Percentiles rank a stretch among this genome's conserved stretches.
Evolutionary conservation across 2,329 filamentous ascomycete species (phyloP).

Genomic region (Colletotrichum destructivum): DNA sequence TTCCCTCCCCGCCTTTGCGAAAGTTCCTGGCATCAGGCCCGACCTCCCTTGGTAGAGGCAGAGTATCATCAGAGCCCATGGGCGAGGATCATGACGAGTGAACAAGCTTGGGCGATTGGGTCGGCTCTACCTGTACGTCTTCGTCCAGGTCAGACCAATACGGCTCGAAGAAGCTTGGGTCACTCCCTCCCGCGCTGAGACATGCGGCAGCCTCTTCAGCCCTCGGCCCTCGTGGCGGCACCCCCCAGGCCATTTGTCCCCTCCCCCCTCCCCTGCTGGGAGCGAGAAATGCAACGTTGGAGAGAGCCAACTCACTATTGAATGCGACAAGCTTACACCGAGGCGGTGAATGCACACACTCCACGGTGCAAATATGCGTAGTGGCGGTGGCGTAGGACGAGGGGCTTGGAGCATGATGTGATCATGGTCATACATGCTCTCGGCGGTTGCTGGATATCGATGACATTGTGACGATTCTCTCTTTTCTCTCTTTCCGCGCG

Average conservation of each 20-base stretch:
- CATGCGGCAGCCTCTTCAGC: conserved; percentile 39
- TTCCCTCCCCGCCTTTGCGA: background rate
- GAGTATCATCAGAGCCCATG: background rate
- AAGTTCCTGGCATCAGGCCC: conserved; percentile 1
- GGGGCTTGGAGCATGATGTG: background rate
- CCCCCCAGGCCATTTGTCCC: background rate
- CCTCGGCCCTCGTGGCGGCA: conserved; percentile 31
- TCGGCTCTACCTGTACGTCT: conserved; percentile 2
- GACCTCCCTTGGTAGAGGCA: background rate
- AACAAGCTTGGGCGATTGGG: conserved; percentile 10
- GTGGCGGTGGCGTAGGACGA: conserved; percentile 14
- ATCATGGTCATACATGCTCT: too few species aligned
- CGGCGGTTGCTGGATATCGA: background rate
- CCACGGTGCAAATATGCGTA: background rate
- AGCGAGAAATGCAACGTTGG: conserved; percentile 20
- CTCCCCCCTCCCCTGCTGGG: background rate
- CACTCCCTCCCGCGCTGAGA: conserved; percentile 21
- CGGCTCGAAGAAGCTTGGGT: background rate
- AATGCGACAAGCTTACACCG: conserved; percentile 24
- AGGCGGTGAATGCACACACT: conserved; percentile 12
- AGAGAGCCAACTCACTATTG: conserved; percentile 2
- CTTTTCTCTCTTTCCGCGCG: background rate
- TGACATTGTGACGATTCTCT: background rate
- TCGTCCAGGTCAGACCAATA: background rate
- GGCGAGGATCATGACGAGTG: conserved; percentile 19